Base-by-base conservation (phyloP, 306 rosid genomes). In the Calophaca sinica region DNA sequence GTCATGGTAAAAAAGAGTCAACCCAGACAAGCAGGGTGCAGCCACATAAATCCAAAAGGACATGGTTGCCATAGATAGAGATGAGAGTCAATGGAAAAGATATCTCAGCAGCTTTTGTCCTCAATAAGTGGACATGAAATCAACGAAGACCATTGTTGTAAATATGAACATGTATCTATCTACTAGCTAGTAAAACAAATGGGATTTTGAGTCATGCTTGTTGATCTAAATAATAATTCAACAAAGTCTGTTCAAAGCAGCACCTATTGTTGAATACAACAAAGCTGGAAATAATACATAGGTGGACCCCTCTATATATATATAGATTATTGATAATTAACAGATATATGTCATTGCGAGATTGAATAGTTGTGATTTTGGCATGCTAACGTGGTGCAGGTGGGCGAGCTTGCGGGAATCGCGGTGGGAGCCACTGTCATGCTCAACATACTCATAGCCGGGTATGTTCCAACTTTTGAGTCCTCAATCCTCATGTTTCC, bases 391-490 rank as follows among this genome's bases (percentile, higher is more conserved):
- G 54, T 79, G 78, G 72, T 77, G 77, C 82, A 93, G 97, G 96
- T 91, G 68, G 96, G 97, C 29, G 97, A 88, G 76, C 77, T 91
- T 35, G 98, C 96, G 4, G 98, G 96, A 83, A 86, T 93, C 65
- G 96, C 97, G 6, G 97, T 91, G 42, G 97, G 98, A 65, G 98
- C 93, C 5, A 91, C 92, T 0, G 98, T 93, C 13, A 91, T 91
- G 97, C 92, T 89, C 79, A 93, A 93, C 66, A 80, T 93, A 10
- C 97, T 93, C 78, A 82, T 89, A 9, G 96, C 98, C 7, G 98
- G 93, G 98, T 93, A 93, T 73, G 84, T 82, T 39, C 32, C 12
- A 74, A 41, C 51, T 62, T 29, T 54, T 20, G 26, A 20, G 26
- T 20, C 26, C 26, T 38, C 1, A 38, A 1, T 38, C 42, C 42